Conservation (phyloP, 495 filamentous ascomycete species). For the Recurvomyces mirabilis region DNA sequence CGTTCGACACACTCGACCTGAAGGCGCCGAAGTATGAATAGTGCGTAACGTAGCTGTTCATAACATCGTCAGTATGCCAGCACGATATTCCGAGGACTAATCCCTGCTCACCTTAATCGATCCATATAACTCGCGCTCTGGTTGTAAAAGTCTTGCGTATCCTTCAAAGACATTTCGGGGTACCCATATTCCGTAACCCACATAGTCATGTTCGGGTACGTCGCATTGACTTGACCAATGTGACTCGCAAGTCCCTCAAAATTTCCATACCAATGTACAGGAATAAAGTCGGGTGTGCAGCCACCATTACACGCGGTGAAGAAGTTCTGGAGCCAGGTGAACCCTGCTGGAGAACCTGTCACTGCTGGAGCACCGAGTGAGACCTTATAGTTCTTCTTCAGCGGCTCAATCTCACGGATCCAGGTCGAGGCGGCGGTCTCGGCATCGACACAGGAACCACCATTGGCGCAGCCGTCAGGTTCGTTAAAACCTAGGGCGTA, state of each 20-base stretch:
- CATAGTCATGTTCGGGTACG: slow-evolving; percentile 48
- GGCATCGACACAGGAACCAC: slow-evolving; percentile 49
- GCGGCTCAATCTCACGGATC: slow-evolving; percentile 54
- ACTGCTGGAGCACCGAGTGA: slow-evolving; percentile 29
- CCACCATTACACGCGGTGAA: slow-evolving; percentile 38
- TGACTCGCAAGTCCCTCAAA: slow-evolving; percentile 64
- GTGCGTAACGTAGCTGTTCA: slow-evolving; percentile 37
- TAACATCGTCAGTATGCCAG: not conserved
- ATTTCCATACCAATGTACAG: slow-evolving; percentile 67
- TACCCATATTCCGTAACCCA: slow-evolving; percentile 67
- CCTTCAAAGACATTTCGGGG: slow-evolving; percentile 35
- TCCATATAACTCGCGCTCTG: slow-evolving; percentile 52
- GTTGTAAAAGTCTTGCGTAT: slow-evolving; percentile 56
- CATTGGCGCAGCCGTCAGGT: slow-evolving; percentile 47
- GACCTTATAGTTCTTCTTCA: slow-evolving; percentile 32
- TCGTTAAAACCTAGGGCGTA: slow-evolving; percentile 67
- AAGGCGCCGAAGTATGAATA: slow-evolving; percentile 71
- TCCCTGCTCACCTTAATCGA: slow-evolving; percentile 17
- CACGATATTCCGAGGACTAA: not conserved
- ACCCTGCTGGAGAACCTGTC: slow-evolving; percentile 36
- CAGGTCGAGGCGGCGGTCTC: slow-evolving; percentile 50
- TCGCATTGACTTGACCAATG: slow-evolving; percentile 47
- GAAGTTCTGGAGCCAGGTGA: slow-evolving; percentile 54
- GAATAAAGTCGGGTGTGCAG: slow-evolving; percentile 61
- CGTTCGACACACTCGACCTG: slow-evolving; percentile 51